Percentiles rank a stretch among this genome's conserved stretches.
Conservation (phyloP, 805 yeast species). For the Scheffersomyces spartinae region DNA sequence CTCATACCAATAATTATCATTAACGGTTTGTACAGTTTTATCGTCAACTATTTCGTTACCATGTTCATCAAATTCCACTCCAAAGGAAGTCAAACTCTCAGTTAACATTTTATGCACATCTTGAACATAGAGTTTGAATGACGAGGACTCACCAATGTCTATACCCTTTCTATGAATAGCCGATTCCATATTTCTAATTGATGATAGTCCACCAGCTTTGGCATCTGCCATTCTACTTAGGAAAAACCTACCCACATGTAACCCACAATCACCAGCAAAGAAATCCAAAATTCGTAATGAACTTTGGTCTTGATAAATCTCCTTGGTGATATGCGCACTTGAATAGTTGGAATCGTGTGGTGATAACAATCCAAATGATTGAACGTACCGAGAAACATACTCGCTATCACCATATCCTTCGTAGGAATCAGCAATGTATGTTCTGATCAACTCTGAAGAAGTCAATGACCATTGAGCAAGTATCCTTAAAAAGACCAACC, state of each 20-base stretch:
- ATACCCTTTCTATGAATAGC: slow-evolving; percentile 3
- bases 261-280: slow-evolving; percentile 29
- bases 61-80: slow-evolving; percentile 21
- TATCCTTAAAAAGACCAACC: slow-evolving; percentile 24
- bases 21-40: slow-evolving; percentile 1
- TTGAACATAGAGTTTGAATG: slow-evolving; percentile 29
- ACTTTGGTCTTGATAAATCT: slow-evolving; percentile 28
- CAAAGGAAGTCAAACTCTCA: slow-evolving; percentile 15
- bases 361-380: no score
- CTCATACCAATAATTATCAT: slow-evolving; percentile 18
- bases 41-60: slow-evolving; percentile 15
- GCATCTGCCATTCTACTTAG: slow-evolving; percentile 24
- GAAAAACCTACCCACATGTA: slow-evolving; percentile 27
- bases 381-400: no score
- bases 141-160: slow-evolving; percentile 9
- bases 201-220: slow-evolving; percentile 23
- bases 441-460: slow-evolving; percentile 17
- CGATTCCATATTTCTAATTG: slow-evolving; percentile 22
- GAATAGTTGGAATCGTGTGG: no score
- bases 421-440: slow-evolving; percentile 13
- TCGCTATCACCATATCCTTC: no score
- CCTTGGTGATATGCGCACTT: slow-evolving; percentile 9
- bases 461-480: slow-evolving; percentile 26
- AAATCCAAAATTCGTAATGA: slow-evolving; percentile 24
- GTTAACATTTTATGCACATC: slow-evolving; percentile 23